Conservation (phyloP, 2,329 filamentous ascomycete species). For the Penicillium psychrosexuale region DNA sequence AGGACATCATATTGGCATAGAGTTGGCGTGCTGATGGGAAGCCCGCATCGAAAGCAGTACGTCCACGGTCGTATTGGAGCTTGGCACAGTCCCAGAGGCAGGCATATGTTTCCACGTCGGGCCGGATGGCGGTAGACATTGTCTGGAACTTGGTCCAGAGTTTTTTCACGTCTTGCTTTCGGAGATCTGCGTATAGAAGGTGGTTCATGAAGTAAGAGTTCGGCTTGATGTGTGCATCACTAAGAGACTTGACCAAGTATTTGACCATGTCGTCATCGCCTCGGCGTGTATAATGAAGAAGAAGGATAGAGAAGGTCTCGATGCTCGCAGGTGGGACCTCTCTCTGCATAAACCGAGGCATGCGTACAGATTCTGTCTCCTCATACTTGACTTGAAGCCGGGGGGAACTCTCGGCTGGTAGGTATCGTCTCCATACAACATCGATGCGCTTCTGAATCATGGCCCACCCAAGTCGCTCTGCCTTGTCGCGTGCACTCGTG, state of each 20-base stretch:
- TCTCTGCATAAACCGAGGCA: slow-evolving; percentile 42
- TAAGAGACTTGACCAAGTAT: slow-evolving; percentile 61
- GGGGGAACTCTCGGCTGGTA: slow-evolving; percentile 22
- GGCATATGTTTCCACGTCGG: slow-evolving; percentile 67
- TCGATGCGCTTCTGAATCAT: slow-evolving; percentile 70
- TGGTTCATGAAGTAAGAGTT: slow-evolving; percentile 79
- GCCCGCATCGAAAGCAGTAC: slow-evolving; percentile 45
- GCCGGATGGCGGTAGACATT: slow-evolving; percentile 54
- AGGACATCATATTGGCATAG: slow-evolving; percentile 51
- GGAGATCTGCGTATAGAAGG: slow-evolving; percentile 64
- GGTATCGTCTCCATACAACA: slow-evolving; percentile 52
- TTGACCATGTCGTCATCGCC: slow-evolving; percentile 57
- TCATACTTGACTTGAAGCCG: slow-evolving; percentile 29
- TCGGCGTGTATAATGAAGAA: slow-evolving; percentile 67
- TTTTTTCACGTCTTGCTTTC: slow-evolving; percentile 54
- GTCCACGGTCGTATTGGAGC: slow-evolving; percentile 48
- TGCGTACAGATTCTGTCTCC: slow-evolving; percentile 19
- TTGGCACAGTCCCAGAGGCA: slow-evolving; percentile 60
- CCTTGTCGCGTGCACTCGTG: slow-evolving; percentile 55
- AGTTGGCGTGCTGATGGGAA: slow-evolving; percentile 47
- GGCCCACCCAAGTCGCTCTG: slow-evolving; percentile 67
- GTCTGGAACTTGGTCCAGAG: slow-evolving; percentile 57
- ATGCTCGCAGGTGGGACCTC: slow-evolving; percentile 60
- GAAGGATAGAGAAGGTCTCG: slow-evolving; percentile 74
- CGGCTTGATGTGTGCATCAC: slow-evolving; percentile 61